These are phyloP conservation scores for Camelina sativa DNA, from an alignment of 345 rosid genomes.

Conservation along the genomic window DNA sequence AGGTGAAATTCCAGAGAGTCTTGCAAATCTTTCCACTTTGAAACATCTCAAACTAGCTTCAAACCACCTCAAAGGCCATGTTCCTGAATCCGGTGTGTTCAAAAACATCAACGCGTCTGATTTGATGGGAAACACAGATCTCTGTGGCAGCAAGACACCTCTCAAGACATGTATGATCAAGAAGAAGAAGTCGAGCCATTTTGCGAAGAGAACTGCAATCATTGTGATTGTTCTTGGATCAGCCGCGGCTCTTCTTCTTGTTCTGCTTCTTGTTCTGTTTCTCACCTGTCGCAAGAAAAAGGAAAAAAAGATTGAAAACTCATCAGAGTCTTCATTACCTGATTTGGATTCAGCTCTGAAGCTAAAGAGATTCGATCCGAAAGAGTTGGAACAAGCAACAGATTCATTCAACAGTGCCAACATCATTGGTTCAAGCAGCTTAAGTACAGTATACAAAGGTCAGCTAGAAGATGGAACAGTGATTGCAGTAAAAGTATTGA, in stretches of 20 bases:
- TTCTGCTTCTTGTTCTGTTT: constrained; percentile 42
- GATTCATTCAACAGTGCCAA: constrained; percentile 56
- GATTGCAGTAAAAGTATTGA: constrained; percentile 77
- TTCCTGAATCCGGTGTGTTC: constrained; percentile 75
- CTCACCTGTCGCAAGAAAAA: constrained; percentile 41
- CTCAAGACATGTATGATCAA: constrained; percentile 53
- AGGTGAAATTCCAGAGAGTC: constrained; percentile 67
- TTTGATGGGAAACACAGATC: constrained; percentile 66
- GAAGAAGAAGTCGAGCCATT: constrained; percentile 47
- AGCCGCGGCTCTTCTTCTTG: constrained; percentile 44
- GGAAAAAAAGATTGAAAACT: constrained; percentile 39
- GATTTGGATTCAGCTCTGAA: constrained; percentile 51
- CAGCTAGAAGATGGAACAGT: constrained; percentile 59
- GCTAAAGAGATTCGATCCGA: constrained; percentile 62
- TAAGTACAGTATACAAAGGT: constrained; percentile 89
- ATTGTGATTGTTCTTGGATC: constrained; percentile 57
- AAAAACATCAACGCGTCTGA: constrained; percentile 50
- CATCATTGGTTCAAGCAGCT: constrained; percentile 70
- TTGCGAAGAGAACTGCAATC: constrained; percentile 49
- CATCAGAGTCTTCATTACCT: constrained; percentile 48
- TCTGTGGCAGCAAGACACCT: constrained; percentile 62
- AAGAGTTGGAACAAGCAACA: constrained; percentile 70
- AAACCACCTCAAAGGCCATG: constrained; percentile 74
- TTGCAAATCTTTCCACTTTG: constrained; percentile 59
- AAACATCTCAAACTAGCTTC: constrained; percentile 67